Base-by-base conservation (phyloP, 2,329 filamentous ascomycete species). In the Aspergillus calidoustus region DNA sequence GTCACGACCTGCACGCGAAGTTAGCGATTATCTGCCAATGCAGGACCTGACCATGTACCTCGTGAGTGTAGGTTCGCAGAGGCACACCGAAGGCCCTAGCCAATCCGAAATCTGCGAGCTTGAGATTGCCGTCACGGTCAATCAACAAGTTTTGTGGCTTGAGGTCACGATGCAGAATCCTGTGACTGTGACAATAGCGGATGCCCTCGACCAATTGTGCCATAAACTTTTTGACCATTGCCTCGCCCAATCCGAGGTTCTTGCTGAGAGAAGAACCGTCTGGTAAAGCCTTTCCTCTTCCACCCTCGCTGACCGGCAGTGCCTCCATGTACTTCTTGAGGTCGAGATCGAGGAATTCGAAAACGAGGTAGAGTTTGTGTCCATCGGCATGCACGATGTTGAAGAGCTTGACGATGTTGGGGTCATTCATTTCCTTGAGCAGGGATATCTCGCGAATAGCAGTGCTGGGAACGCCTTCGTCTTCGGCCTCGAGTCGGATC, bases 341-440 rank as follows among this genome's bases (percentile, higher is more conserved):
- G 72, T 97, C 93, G 61, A 94, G 84, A 73, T 96, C 93, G 68
- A 97, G 89, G 79, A 91, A 97, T 77, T 97, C 93, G 67, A 93
- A 91, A 69, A 97, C 93, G 52, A 97, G 89, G 79, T 96, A 97
- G 54, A 97, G 87, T 81, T 97, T 97, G 81, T 96, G 92, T 60
- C 93, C 92, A 76, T 97, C 93, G 73, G 93, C 92, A 77, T 97
- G 93, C 56, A 97, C 92, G 68, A 97, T 97, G 82, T 97, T 96
- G 74, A 93, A 80, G 48, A 97, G 87, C 66, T 88, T 87, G 63
- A 97, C 91, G 72, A 97, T 95, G 79, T 94, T 96, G 64, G 91
- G 89, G 77, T 97, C 91, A 75, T 90, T 89, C 91, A 97, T 93
- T 80, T 97, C 93, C 79, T 97, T 97, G 72, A 97, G 87, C 48